Evolutionary conservation across 2,329 filamentous ascomycete genomes (phyloP), one percentile per base, ranked within the genome.

Genomic region (Monilinia fructicola): DNA sequence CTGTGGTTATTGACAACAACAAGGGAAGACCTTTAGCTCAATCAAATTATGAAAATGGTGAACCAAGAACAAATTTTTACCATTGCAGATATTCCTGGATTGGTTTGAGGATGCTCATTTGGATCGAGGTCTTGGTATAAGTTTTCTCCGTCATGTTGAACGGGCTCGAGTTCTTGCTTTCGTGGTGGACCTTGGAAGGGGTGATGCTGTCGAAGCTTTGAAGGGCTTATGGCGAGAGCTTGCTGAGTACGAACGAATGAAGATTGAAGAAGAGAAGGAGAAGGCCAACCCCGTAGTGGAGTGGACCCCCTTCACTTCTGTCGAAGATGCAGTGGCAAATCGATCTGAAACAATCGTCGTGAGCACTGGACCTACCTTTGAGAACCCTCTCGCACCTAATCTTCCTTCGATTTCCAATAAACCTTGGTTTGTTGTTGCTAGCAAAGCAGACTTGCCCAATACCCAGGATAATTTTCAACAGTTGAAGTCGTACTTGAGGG

Each of bases 391-490:
- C 16, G 69, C 66, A 28, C 73, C 74, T 40, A 69, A 70, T 50
- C 52, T 71, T 4, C 70, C 70, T 4, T 73, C 72, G 54, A 96
- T 98, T 71, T 90, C 91, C n/a, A 86, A 86, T 44, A 99, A 99
- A 80, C 93, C 95, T 0, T 99, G 95, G 95, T 95, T 96, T 74
- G 93, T 97, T 6, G 88, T 97, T 54, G 94, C 92, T 1, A 97
- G 93, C 26, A 98, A 98, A 79, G 93, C 92, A 0, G 94, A 98
- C 76, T 77, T 96, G 65, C 86, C 88, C 4, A 85, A 84, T 3
- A 96, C 95, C 2, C 85, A 93, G 76, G 84, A 87, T 31, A 96
- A 95, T 75, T 99, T 92, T 76, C 78, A 78, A 46, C 78, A 80
- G 62, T 80, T 99, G 71, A 87, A 87, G 71, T 78, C 79, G 11